Conservation (phyloP, 2,329 filamentous ascomycete genomes). For the Bipolaris sorokiniana region DNA sequence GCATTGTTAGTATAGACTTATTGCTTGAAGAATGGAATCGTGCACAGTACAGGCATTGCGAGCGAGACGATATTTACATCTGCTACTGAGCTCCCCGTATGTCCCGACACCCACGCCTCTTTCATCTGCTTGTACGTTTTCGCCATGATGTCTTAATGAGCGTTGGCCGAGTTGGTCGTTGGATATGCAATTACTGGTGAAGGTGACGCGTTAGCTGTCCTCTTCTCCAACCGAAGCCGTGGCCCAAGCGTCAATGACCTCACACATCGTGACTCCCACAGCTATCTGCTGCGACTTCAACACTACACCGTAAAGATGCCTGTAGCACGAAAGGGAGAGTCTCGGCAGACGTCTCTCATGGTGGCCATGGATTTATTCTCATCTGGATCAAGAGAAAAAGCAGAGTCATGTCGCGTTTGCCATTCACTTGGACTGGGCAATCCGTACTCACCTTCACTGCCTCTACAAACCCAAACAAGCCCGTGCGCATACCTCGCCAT, state of each 20-base stretch:
- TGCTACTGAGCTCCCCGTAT: constrained; percentile 78
- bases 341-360: accelerated
- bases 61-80: constrained; percentile 89
- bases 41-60: constrained; percentile 74
- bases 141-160: constrained; percentile 33
- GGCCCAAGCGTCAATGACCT: constrained; percentile 17
- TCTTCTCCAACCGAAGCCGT: constrained; percentile 9
- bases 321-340: accelerated
- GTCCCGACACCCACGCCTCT: constrained; percentile 92
- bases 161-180: constrained; percentile 20
- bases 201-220: constrained; percentile 30
- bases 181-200: constrained; percentile 10
- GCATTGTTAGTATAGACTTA: constrained; percentile 31
- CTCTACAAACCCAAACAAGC: not conserved
- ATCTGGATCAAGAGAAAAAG: not conserved
- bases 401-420: constrained; percentile 1
- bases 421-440: not conserved
- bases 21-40: constrained; percentile 21
- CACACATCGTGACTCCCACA: constrained; percentile 12
- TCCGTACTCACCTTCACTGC: constrained; percentile 19
- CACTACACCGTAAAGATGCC: not conserved
- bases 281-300: not conserved
- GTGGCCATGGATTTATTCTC: not conserved
- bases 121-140: constrained; percentile 86
- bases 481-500: constrained; percentile 3